These are phyloP conservation scores for Manihot esculenta DNA, from an alignment of 441 rosid genomes.

Conservation along the genomic window DNA sequence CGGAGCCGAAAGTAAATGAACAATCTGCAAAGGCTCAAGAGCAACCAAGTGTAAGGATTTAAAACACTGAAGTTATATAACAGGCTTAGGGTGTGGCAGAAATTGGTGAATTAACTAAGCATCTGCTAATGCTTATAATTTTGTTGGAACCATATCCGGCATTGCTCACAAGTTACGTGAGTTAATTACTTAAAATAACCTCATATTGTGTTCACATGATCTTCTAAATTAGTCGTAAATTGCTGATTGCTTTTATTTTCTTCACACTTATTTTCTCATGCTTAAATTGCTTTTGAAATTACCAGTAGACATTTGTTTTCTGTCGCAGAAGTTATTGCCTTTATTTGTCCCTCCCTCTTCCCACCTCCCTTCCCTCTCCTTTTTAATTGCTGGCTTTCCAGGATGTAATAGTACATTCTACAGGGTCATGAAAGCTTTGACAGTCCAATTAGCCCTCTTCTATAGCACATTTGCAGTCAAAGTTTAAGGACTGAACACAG, in stretches of 20 bases:
- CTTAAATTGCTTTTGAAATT: background rate
- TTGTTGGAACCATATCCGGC: background rate
- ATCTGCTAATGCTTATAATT: background rate
- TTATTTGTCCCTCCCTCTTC: background rate
- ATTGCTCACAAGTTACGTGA: background rate
- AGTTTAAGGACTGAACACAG: background rate
- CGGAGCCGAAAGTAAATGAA: constrained; percentile 77
- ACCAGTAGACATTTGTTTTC: background rate
- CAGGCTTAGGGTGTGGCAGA: background rate
- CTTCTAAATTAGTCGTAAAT: background rate
- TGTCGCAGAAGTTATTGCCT: background rate
- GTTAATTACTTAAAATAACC: background rate
- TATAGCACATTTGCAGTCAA: background rate
- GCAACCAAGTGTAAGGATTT: constrained; percentile 65
- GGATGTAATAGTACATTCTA: constrained; percentile 1
- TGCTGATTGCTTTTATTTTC: background rate
- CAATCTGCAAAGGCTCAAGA: constrained; percentile 73
- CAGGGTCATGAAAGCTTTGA: background rate
- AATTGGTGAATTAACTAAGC: background rate
- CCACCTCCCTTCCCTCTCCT: background rate
- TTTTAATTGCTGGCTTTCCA: background rate
- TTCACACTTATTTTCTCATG: too few species aligned
- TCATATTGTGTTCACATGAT: background rate
- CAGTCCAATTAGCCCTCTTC: background rate
- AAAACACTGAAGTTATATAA: constrained; percentile 21